These are phyloP conservation scores for Globisporangium apiculatum DNA, from an alignment of 352 stramenopile species.

Conservation along the genomic window DNA sequence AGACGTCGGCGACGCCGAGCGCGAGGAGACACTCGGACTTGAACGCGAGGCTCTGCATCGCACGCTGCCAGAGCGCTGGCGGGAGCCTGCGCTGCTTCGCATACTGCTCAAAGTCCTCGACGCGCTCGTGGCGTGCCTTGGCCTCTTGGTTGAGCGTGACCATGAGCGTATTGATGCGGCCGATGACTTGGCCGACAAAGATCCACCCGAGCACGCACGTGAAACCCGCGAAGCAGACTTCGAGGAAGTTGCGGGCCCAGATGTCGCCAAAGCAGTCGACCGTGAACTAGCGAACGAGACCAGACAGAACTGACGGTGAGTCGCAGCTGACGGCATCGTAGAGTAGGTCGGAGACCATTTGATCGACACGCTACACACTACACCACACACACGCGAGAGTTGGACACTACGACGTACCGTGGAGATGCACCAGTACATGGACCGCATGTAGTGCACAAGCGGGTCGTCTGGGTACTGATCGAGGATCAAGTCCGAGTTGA, in stretches of 20 bases:
- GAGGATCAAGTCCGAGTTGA: conserved; percentile 48
- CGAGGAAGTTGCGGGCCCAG: conserved; percentile 48
- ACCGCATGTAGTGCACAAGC: conserved; percentile 56
- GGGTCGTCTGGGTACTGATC: conserved; percentile 39
- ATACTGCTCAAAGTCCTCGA: conserved; percentile 69
- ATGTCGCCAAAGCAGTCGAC: conserved; percentile 77
- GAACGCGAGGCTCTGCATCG: conserved; percentile 40
- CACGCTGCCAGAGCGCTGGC: conserved; percentile 27
- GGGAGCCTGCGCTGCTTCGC: conserved; percentile 47
- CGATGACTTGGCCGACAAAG: conserved; percentile 71
- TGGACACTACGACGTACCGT: conserved; percentile 21
- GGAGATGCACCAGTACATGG: conserved; percentile 75
- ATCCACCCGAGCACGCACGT: conserved; percentile 71
- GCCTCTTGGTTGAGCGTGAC: conserved; percentile 51
- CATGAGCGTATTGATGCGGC: conserved; percentile 64
- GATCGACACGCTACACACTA: neutral
- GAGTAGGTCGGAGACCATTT: neutral
- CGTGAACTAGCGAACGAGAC: conserved; percentile 35
- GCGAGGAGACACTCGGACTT: conserved; percentile 49
- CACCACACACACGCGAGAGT: neutral
- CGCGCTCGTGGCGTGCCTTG: conserved; percentile 38
- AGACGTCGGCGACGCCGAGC: conserved; percentile 25
- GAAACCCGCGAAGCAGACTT: conserved; percentile 48
- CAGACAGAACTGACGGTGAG: too few relatives aligned
- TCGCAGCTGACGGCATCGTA: neutral